Evolutionary conservation across 1,139 yeast species (phyloP).

Genomic region (Pichia sp.): DNA sequence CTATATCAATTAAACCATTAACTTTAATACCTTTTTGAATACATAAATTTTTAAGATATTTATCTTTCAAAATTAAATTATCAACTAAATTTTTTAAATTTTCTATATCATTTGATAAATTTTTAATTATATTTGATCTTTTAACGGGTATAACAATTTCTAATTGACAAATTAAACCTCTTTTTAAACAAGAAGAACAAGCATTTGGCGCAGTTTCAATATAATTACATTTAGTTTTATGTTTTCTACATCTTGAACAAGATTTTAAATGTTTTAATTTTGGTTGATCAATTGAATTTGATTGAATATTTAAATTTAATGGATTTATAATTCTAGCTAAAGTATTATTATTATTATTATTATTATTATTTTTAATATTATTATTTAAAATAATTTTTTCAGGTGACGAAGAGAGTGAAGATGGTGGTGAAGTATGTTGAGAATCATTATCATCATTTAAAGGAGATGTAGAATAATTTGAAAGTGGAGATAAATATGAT

Average conservation of each 20-base stretch:
- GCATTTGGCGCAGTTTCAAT: conserved; percentile 44
- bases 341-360: not conserved
- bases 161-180: conserved; percentile 45
- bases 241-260: conserved; percentile 58
- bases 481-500: not conserved
- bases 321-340: conserved; percentile 20
- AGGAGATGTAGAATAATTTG: conserved; percentile 2
- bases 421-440: not conserved
- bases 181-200: conserved; percentile 51
- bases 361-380: too few species aligned
- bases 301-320: conserved; percentile 2
- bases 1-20: conserved; percentile 27
- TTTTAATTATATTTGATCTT: conserved; percentile 30
- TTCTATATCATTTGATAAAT: conserved; percentile 25
- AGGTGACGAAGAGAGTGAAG: not conserved
- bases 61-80: conserved; percentile 22
- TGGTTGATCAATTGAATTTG: conserved; percentile 19
- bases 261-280: conserved; percentile 46
- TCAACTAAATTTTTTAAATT: conserved; percentile 29
- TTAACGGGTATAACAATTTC: conserved; percentile 40
- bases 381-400: not conserved
- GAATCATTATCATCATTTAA: not conserved
- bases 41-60: conserved; percentile 21
- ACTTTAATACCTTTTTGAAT: conserved; percentile 23
- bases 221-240: conserved; percentile 63